Evolutionary conservation across 208 protist species (phyloP).

Genomic region (Leishmania gerbilli): DNA sequence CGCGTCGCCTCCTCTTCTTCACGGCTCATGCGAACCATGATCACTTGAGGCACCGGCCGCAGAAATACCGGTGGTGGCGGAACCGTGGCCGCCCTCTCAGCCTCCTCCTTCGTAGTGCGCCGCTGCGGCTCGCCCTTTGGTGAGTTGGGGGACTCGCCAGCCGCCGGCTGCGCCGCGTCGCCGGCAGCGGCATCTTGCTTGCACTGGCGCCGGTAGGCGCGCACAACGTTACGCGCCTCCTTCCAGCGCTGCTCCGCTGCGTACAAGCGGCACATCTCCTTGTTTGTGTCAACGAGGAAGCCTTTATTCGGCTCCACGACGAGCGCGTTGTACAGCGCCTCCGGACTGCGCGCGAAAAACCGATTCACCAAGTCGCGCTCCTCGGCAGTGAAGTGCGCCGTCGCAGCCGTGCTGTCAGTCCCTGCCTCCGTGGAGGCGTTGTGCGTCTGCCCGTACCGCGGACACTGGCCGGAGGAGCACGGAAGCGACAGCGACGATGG

Average conservation of each 20-base stretch:
- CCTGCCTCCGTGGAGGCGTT: neutral
- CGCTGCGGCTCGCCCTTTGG: neutral
- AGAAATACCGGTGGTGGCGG: constrained; percentile 37
- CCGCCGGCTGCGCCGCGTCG: neutral
- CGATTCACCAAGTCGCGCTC: constrained; percentile 24
- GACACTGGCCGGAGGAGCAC: neutral
- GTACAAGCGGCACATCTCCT: constrained; percentile 55
- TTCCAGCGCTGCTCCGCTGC: constrained; percentile 47
- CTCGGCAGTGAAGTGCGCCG: constrained; percentile 14
- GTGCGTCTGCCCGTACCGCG: neutral
- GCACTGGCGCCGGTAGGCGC: constrained; percentile 34
- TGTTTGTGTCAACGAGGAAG: constrained; percentile 58
- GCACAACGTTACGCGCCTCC: constrained; percentile 32
- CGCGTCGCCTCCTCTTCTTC: constrained; percentile 42
- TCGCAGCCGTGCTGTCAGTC: constrained; percentile 3
- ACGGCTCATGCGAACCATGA: constrained; percentile 35
- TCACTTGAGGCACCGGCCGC: constrained; percentile 30
- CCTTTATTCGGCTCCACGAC: constrained; percentile 35
- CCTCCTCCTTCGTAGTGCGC: constrained; percentile 27
- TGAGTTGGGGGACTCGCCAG: neutral
- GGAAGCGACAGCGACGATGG: neutral
- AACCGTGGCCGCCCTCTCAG: constrained; percentile 26
- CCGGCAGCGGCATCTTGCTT: constrained; percentile 5
- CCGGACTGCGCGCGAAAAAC: constrained; percentile 35
- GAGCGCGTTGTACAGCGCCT: constrained; percentile 36